These are phyloP conservation scores for Colletotrichum siamense DNA, from an alignment of 2,329 filamentous ascomycete genomes.

Conservation along the genomic window DNA sequence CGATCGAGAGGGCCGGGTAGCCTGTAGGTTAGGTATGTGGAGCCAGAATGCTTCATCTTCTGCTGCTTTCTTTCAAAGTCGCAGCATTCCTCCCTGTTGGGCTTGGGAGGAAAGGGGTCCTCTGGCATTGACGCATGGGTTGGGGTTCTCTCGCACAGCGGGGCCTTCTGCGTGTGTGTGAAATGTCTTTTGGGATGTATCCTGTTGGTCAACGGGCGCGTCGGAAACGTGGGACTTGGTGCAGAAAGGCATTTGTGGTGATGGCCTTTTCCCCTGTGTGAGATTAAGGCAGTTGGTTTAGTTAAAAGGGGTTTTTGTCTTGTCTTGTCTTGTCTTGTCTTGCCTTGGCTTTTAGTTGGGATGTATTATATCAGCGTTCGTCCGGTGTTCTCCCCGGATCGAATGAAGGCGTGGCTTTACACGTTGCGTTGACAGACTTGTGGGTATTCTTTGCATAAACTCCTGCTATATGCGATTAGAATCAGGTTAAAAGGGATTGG, in stretches of 20 bases:
- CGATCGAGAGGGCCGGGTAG: background rate
- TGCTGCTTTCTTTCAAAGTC: background rate
- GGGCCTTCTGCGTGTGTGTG: background rate
- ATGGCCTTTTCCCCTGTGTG: background rate
- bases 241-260: background rate
- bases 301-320: background rate
- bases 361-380: background rate
- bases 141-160: background rate
- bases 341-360: background rate
- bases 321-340: background rate
- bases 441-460: background rate
- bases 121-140: background rate
- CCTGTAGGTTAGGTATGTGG: background rate
- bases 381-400: background rate
- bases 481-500: background rate
- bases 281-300: background rate
- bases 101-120: background rate
- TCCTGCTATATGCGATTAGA: background rate
- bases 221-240: background rate
- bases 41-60: background rate
- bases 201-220: background rate
- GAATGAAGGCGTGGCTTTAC: background rate
- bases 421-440: background rate
- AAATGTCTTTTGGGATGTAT: background rate
- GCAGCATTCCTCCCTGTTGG: background rate